Base-by-base conservation (phyloP, 768 basidiomycete genomes). In the Glaciozyma martinii region DNA sequence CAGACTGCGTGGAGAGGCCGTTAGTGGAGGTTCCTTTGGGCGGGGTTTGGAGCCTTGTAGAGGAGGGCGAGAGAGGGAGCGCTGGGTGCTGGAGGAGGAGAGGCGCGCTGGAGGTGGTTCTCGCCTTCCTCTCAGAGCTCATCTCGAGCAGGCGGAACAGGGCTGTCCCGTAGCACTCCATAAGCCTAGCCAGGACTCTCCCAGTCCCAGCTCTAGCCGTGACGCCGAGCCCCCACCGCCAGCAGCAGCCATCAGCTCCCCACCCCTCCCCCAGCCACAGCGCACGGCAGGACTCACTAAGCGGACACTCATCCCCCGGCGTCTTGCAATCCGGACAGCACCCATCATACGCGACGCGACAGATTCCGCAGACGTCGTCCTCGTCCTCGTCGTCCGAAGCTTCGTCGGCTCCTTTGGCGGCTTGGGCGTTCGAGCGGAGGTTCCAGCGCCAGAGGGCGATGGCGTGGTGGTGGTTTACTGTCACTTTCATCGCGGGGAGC, bases 271-370 rank as follows among this genome's bases (percentile, higher is more conserved):
- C 3, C 9, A 1, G 4, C 40, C 55, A 33, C 16, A 7, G 42
- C n/a, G 25, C 27, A 44, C 5, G 43, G 37, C 37, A 40, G 44
- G 23, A 81, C 85, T 74, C 72, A 91, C 90, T 90, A 29, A 93
- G 78, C 1, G 91, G 90, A 78, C 90, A 93, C 71, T 90, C 92
- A 70, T 98, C 95, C 21, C 95, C 95, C 0, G 95, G 95, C 73
- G 93, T 83, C 77, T 94, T 97, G 79, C 95, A 99, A 5, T 86
- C 83, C 16, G 95, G 91, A 78, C 94, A 98, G 72, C 90, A 92
- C 0, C 89, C 90, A 75, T 99, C 95, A 75, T 85, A 98, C 0
- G 90, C 83, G 3, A 90, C 86, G 32, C 89, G 85, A 76, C 91
- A 94, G 68, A 95, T 93, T 6, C 90, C 92, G 75, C 92, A 86